Percentiles rank a stretch among this genome's conserved stretches.
Evolutionary conservation across 192 early-diverging fungal genomes (phyloP).

Genomic region (Anaeromyces robustus): DNA sequence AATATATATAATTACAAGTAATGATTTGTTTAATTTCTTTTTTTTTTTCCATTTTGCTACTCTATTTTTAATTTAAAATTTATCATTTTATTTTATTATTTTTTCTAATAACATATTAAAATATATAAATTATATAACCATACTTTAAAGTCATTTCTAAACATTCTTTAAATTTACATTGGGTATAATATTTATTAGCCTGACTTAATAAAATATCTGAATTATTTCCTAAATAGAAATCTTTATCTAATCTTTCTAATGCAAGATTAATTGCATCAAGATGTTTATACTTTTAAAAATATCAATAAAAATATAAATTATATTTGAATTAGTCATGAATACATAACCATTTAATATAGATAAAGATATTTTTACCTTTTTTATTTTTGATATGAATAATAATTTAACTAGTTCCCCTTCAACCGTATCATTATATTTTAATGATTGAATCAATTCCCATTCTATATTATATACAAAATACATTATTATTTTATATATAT

Average conservation of each 20-base stretch:
- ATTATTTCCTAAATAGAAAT: conserved; percentile 25
- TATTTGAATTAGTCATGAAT: too few relatives aligned
- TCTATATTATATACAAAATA: too few relatives aligned
- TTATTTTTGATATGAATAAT: conserved; percentile 41
- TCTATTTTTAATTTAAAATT: too few relatives aligned
- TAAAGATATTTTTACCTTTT: conserved; percentile 36
- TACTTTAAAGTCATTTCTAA: conserved; percentile 28
- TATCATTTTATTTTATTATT: too few relatives aligned
- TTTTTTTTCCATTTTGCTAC: too few relatives aligned
- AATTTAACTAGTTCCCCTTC: conserved; percentile 38
- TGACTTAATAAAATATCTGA: conserved; percentile 26
- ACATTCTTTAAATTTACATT: conserved; percentile 26
- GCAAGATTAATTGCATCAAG: conserved; percentile 21
- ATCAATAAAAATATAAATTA: not conserved
- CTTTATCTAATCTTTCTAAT: conserved; percentile 12
- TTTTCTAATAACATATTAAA: not conserved
- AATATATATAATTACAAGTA: too few relatives aligned
- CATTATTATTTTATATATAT: too few relatives aligned
- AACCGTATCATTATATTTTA: conserved; percentile 25
- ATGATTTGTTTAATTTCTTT: too few relatives aligned
- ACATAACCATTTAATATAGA: too few relatives aligned
- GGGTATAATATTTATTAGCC: conserved; percentile 34
- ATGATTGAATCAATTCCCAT: conserved; percentile 28
- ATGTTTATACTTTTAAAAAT: conserved; percentile 20
- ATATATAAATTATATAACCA: not conserved